Percentiles rank a stretch among this genome's conserved stretches.
Conservation (phyloP, 2,329 filamentous ascomycete species). For the Hymenoscyphus infarciens region DNA sequence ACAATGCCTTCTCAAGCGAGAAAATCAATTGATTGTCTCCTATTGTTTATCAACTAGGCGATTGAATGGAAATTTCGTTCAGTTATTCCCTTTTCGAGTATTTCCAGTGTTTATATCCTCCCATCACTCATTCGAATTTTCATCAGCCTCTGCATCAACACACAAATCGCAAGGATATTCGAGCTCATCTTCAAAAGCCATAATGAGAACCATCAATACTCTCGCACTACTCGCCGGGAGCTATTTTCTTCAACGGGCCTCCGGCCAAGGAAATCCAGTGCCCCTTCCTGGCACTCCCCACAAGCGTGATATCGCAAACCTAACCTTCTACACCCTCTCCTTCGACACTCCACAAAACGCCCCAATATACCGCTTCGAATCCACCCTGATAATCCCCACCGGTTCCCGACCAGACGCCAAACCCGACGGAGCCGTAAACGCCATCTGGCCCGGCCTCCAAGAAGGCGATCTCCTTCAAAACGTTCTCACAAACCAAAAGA, state of each 20-base stretch:
- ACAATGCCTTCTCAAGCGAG: background rate
- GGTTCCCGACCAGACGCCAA: slow-evolving; percentile 10
- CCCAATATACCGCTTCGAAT: slow-evolving; percentile 19
- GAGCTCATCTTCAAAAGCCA: background rate
- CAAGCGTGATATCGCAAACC: slow-evolving; percentile 8
- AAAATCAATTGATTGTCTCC: background rate
- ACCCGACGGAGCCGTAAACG: slow-evolving; percentile 48
- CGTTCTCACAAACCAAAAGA: slow-evolving; percentile 21
- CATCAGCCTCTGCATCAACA: background rate
- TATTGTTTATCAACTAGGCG: background rate
- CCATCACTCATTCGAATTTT: background rate
- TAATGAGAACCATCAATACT: background rate
- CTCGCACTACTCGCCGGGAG: background rate
- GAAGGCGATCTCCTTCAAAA: slow-evolving; percentile 20
- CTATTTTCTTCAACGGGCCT: background rate
- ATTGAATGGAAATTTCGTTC: background rate
- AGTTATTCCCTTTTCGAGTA: background rate
- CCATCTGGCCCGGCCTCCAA: slow-evolving; percentile 45
- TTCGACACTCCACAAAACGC: slow-evolving; percentile 2
- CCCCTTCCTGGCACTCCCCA: background rate
- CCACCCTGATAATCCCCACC: slow-evolving; percentile 20
- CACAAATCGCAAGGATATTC: background rate
- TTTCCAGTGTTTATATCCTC: background rate
- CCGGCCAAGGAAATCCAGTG: background rate
- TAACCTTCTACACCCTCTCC: slow-evolving; percentile 9